Evolutionary conservation across 2,329 filamentous ascomycete species (phyloP).

Genomic region (Nothopassalora personata): DNA sequence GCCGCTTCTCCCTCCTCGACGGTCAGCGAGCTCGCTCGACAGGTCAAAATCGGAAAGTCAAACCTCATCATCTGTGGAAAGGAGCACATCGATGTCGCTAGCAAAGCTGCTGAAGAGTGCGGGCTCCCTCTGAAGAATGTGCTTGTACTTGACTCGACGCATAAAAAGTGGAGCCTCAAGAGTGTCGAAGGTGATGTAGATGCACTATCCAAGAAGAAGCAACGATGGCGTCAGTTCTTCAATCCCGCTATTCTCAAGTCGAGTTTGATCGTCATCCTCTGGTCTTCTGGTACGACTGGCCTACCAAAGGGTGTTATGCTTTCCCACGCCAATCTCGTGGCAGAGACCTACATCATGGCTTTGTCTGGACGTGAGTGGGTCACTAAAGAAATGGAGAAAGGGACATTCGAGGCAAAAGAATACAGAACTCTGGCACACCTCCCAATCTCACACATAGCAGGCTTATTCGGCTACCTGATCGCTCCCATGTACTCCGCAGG

Average conservation of each 20-base stretch:
- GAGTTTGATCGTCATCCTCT: conserved; percentile 43
- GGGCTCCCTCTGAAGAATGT: conserved; percentile 46
- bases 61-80: conserved; percentile 46
- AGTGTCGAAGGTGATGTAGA: conserved; percentile 31
- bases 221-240: conserved; percentile 53
- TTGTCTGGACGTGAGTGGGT: conserved; percentile 24
- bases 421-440: conserved; percentile 54
- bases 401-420: conserved; percentile 21
- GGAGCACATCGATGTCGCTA: conserved; percentile 44
- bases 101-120: conserved; percentile 47
- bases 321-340: conserved; percentile 27
- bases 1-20: conserved; percentile 50
- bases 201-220: conserved; percentile 31
- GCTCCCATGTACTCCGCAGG: conserved; percentile 31
- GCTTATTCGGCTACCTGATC: conserved; percentile 42
- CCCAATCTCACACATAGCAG: conserved; percentile 91
- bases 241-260: conserved; percentile 44
- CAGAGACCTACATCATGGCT: conserved; percentile 23
- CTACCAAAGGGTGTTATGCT: conserved; percentile 39
- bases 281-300: conserved; percentile 46
- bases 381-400: conserved; percentile 20
- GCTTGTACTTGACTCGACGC: conserved; percentile 41
- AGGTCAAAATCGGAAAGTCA: conserved; percentile 40
- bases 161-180: conserved; percentile 37
- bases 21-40: conserved; percentile 47